Percentiles rank a stretch among this genome's conserved stretches.
Evolutionary conservation across 129 eudicot genomes (phyloP).

Genomic region (Deinandra increscens): DNA sequence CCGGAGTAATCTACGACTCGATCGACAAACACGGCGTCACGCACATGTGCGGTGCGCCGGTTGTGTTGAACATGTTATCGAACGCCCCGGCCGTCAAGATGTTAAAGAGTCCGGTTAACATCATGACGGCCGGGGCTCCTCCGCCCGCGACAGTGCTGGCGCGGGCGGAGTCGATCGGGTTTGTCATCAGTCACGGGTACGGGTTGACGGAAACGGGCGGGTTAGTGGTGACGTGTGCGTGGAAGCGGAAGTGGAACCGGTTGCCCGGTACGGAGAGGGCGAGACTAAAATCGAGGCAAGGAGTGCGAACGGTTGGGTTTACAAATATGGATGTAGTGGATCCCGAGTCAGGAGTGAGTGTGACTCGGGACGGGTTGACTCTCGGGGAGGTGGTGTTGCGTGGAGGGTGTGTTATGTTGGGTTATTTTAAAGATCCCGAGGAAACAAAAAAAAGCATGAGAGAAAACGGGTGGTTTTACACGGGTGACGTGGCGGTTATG

Average conservation of each 20-base stretch:
- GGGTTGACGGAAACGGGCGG: constrained; percentile 59
- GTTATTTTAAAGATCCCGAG: constrained; percentile 47
- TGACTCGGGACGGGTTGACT: constrained; percentile 38
- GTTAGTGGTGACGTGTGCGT: constrained; percentile 47
- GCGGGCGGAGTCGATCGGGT: constrained; percentile 48
- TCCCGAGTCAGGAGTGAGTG: constrained; percentile 34
- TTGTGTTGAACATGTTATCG: constrained; percentile 53
- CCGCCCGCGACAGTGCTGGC: constrained; percentile 46
- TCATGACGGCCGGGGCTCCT: constrained; percentile 54
- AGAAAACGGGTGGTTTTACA: constrained; percentile 56
- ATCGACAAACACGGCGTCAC: constrained; percentile 39
- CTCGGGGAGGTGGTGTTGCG: constrained; percentile 49
- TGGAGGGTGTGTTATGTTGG: constrained; percentile 48
- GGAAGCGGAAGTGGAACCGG: constrained; percentile 45
- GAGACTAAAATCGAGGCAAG: constrained; percentile 45
- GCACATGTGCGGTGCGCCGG: constrained; percentile 63
- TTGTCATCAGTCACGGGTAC: constrained; percentile 48
- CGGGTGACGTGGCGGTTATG: constrained; percentile 63
- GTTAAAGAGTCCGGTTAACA: constrained; percentile 34
- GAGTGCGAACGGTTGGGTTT: constrained; percentile 41
- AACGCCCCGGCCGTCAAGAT: constrained; percentile 23
- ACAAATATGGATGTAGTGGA: constrained; percentile 44
- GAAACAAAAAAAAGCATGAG: constrained; percentile 43
- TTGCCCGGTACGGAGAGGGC: constrained; percentile 46
- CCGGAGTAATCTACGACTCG: constrained; percentile 24